These are phyloP conservation scores for Colletotrichum coccodes DNA, from an alignment of 2,329 filamentous ascomycete species.

Conservation along the genomic window DNA sequence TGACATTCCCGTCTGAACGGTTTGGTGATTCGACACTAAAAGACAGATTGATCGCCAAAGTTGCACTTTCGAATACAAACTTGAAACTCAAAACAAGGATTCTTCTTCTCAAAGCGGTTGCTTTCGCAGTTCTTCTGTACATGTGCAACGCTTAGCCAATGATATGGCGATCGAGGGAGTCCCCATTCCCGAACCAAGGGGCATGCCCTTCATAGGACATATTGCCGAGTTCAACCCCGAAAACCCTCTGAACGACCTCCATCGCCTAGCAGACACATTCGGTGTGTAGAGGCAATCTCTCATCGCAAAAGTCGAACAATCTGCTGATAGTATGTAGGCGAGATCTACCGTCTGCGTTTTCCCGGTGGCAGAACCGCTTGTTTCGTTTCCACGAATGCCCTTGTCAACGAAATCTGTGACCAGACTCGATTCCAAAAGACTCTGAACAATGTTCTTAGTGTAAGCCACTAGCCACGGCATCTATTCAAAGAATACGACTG, in stretches of 20 bases:
- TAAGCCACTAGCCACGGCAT: background rate
- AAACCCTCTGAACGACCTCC: slow-evolving; percentile 65
- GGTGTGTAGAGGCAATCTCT: slow-evolving; percentile 52
- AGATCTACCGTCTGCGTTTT: slow-evolving; percentile 68
- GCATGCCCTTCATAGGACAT: slow-evolving; percentile 74
- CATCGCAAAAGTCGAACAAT: background rate
- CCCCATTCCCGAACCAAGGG: slow-evolving; percentile 59
- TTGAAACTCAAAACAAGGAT: background rate
- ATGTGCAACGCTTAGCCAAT: background rate
- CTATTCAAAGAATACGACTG: background rate
- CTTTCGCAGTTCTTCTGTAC: too few species aligned
- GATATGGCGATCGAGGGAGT: slow-evolving; percentile 39
- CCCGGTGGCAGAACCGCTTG: slow-evolving; percentile 55
- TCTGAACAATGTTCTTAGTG: slow-evolving; percentile 55
- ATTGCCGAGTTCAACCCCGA: slow-evolving; percentile 69
- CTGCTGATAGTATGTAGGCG: slow-evolving; percentile 49
- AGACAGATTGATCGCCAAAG: too few species aligned
- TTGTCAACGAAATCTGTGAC: slow-evolving; percentile 72
- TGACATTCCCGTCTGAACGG: too few species aligned
- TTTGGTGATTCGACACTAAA: too few species aligned
- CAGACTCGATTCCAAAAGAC: slow-evolving; percentile 74
- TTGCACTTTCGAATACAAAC: too few species aligned
- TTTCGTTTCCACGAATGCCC: slow-evolving; percentile 61
- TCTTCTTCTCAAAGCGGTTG: too few species aligned
- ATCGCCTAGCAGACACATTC: slow-evolving; percentile 70